A percentile compares a stretch with the other conserved stretches of the same genome.
phyloP scores from a whole-genome alignment of 495 filamentous ascomycete species.

The Penicillium bialowiezense region DNA sequence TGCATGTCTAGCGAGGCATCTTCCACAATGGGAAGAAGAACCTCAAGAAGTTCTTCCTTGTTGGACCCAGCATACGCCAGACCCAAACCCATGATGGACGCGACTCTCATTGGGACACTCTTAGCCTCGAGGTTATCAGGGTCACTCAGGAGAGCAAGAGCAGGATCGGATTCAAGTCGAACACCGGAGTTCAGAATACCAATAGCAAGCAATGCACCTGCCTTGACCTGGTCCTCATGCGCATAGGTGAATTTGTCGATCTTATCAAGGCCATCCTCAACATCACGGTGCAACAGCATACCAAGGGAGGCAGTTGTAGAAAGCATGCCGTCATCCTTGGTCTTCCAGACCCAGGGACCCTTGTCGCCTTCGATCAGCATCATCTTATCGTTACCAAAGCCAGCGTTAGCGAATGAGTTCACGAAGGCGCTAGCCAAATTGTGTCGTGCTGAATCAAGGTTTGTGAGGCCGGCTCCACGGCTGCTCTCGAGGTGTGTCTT shows the following conservation, averaged over 20 bases:
- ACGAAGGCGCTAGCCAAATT: conserved; percentile 96
- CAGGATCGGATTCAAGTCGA: conserved; percentile 79
- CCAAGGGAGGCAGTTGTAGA: conserved; percentile 92
- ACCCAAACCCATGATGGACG: conserved; percentile 93
- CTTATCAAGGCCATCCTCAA: conserved; percentile 82
- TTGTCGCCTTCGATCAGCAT: conserved; percentile 82
- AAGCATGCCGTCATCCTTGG: conserved; percentile 96
- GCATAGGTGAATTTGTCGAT: conserved; percentile 91
- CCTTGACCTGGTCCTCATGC: conserved; percentile 79
- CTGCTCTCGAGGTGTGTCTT: conserved; percentile 97
- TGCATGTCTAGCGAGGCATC: conserved; percentile 87
- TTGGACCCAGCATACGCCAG: conserved; percentile 91
- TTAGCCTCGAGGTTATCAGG: conserved; percentile 72
- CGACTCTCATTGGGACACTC: conserved; percentile 68
- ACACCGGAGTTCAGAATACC: conserved; percentile 94
- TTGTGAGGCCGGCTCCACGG: conserved; percentile 85
- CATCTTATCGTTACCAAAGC: conserved; percentile 94
- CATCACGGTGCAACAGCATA: conserved; percentile 85
- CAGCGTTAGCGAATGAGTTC: conserved; percentile 93
- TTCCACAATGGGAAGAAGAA: conserved; percentile 79
- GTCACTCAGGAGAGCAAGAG: conserved; percentile 79
- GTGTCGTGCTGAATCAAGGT: conserved; percentile 91
- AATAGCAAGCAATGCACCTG: conserved; percentile 83
- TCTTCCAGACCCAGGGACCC: conserved; percentile 97
- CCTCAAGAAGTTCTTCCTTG: conserved; percentile 75